phyloP scores from a whole-genome alignment of 768 basidiomycete species.

The Suillus bovinus region DNA sequence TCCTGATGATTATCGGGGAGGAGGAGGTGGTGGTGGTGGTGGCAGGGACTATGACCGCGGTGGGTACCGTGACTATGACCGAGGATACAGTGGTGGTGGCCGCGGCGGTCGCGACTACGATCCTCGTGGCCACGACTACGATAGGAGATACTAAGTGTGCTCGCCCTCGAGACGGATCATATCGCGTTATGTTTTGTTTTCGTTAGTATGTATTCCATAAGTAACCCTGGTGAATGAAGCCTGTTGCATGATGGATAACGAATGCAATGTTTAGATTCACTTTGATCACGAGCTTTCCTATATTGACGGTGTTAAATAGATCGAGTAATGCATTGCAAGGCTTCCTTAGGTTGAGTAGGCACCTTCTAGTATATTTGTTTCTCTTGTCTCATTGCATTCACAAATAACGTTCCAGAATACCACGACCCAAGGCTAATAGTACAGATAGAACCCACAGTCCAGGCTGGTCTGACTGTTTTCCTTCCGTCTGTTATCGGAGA shows the following conservation, averaged over 20 bases:
- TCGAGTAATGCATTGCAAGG: background rate
- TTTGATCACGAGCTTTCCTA: background rate
- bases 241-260: background rate
- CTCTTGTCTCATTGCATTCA: too few species aligned
- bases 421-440: too few species aligned
- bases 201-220: constrained; percentile 7
- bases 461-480: too few species aligned
- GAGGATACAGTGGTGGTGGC: constrained; percentile 49
- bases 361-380: too few species aligned
- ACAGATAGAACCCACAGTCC: too few species aligned
- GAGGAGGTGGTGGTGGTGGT: constrained; percentile 37
- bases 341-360: background rate
- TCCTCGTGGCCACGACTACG: constrained; percentile 32
- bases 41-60: constrained; percentile 33
- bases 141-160: constrained; percentile 27
- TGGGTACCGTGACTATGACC: constrained; percentile 22
- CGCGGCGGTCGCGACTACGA: constrained; percentile 44
- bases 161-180: constrained; percentile 23
- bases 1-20: constrained; percentile 45
- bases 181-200: constrained; percentile 5
- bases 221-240: constrained; percentile 7
- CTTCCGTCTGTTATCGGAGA: too few species aligned
- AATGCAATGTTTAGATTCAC: background rate
- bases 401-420: too few species aligned
- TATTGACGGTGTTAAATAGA: background rate